These are phyloP conservation scores for Aspergillus leporis DNA, from an alignment of 495 filamentous ascomycete genomes.

Conservation along the genomic window DNA sequence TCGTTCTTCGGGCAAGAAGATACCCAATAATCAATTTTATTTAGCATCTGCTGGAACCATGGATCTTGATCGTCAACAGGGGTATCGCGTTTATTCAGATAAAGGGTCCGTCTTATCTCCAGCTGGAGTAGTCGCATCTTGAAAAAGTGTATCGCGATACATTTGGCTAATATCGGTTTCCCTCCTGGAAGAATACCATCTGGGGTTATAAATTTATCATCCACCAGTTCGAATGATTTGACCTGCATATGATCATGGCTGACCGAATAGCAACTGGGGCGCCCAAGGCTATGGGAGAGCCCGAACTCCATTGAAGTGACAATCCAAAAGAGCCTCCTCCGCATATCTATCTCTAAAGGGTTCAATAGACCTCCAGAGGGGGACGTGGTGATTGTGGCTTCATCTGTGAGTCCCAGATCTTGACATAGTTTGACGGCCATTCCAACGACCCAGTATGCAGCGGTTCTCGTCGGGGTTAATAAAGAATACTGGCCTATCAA, in stretches of 20 bases:
- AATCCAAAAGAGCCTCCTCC: conserved; percentile 83
- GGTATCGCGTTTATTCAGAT: conserved; percentile 71
- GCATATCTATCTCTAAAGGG: conserved; percentile 79
- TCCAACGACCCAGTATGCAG: conserved; percentile 88
- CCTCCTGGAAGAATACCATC: conserved; percentile 68
- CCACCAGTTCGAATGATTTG: conserved; percentile 72
- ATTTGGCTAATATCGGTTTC: conserved; percentile 71
- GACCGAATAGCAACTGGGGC: conserved; percentile 79
- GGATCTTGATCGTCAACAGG: conserved; percentile 75
- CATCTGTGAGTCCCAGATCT: conserved; percentile 79
- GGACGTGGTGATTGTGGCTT: conserved; percentile 72
- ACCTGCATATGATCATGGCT: conserved; percentile 79
- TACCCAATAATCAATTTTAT: conserved; percentile 75
- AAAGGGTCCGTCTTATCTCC: conserved; percentile 80
- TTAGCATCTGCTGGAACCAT: conserved; percentile 81
- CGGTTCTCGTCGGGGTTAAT: conserved; percentile 83
- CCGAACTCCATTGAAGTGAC: conserved; percentile 83
- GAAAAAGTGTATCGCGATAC: conserved; percentile 87
- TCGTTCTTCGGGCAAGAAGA: conserved; percentile 60
- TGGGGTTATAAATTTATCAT: conserved; percentile 78
- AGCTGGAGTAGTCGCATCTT: conserved; percentile 87
- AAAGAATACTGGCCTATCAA: conserved; percentile 91
- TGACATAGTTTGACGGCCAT: conserved; percentile 83
- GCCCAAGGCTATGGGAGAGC: conserved; percentile 79
- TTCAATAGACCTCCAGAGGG: conserved; percentile 50